These are phyloP conservation scores for Globisporangium sylvaticum DNA, from an alignment of 352 stramenopile species.

Conservation along the genomic window DNA sequence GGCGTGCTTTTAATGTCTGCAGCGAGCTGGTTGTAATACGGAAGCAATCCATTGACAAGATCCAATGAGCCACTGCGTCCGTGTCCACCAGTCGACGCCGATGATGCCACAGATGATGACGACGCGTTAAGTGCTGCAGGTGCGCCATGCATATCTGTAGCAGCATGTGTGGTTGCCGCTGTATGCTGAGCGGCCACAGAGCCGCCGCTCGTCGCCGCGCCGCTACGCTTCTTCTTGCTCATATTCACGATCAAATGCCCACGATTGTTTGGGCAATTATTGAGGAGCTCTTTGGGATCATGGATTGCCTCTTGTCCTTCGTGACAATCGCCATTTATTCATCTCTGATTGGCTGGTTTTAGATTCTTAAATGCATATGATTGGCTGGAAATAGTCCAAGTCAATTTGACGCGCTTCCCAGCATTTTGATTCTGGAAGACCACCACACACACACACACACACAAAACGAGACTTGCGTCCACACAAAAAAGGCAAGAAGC, in stretches of 20 bases:
- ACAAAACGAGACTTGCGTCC: background rate
- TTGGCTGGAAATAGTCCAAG: background rate
- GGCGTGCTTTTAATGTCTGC: slow-evolving; percentile 17
- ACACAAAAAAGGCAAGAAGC: background rate
- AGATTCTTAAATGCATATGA: background rate
- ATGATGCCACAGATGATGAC: background rate
- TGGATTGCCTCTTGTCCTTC: background rate
- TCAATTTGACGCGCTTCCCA: background rate
- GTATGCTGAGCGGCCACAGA: background rate
- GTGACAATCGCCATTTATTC: background rate
- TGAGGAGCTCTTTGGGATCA: slow-evolving; percentile 2
- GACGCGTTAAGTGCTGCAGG: background rate
- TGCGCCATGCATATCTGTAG: background rate
- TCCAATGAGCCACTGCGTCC: background rate
- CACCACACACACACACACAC: background rate
- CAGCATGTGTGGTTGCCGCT: background rate
- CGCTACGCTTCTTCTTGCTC: slow-evolving; percentile 36
- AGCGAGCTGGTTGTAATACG: slow-evolving; percentile 16
- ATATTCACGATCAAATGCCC: slow-evolving; percentile 16
- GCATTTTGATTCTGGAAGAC: slow-evolving; percentile 2
- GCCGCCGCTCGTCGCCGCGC: slow-evolving; percentile 5
- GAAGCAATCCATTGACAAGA: background rate
- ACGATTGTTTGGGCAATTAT: background rate
- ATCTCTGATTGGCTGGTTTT: background rate
- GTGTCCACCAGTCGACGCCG: background rate